phyloP scores from a whole-genome alignment of 1,139 yeast species.

The Yamadazyma songkhlaensis region DNA sequence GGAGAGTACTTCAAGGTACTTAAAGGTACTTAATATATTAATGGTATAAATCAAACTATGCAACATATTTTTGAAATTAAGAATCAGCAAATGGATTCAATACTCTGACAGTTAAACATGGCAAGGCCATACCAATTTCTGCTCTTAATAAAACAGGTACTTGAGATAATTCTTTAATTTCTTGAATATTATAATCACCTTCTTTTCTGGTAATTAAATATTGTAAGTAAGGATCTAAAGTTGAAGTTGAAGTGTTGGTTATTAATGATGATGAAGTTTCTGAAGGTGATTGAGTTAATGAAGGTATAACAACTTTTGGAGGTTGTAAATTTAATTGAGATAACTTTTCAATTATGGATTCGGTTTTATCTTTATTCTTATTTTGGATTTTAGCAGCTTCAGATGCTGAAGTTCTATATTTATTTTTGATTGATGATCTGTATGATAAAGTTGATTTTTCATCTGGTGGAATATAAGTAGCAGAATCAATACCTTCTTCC shows the following conservation, averaged over 20 bases:
- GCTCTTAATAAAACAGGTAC: constrained; percentile 88
- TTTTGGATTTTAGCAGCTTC: constrained; percentile 63
- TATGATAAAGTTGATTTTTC: constrained; percentile 76
- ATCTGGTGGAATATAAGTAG: constrained; percentile 87
- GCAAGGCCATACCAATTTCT: constrained; percentile 92
- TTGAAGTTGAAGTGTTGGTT: constrained; percentile 19
- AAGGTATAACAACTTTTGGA: constrained; percentile 50
- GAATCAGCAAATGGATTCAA: constrained; percentile 71
- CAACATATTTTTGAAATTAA: not conserved
- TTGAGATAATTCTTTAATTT: constrained; percentile 69
- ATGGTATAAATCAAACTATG: not conserved
- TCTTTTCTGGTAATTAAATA: constrained; percentile 58
- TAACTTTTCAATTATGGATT: constrained; percentile 47
- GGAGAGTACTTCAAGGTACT: too few relatives aligned
- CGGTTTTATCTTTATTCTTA: constrained; percentile 35
- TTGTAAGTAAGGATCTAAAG: constrained; percentile 56
- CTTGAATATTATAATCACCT: constrained; percentile 68
- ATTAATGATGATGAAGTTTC: constrained; percentile 42
- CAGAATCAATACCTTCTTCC: constrained; percentile 90
- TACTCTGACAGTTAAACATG: constrained; percentile 92
- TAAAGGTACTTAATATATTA: not conserved
- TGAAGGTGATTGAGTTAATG: constrained; percentile 39
- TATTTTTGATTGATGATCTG: constrained; percentile 74
- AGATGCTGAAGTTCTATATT: constrained; percentile 68
- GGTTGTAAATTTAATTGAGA: constrained; percentile 47